These are phyloP conservation scores for Polyplosphaeria fusca DNA, from an alignment of 495 filamentous ascomycete species.

Conservation along the genomic window DNA sequence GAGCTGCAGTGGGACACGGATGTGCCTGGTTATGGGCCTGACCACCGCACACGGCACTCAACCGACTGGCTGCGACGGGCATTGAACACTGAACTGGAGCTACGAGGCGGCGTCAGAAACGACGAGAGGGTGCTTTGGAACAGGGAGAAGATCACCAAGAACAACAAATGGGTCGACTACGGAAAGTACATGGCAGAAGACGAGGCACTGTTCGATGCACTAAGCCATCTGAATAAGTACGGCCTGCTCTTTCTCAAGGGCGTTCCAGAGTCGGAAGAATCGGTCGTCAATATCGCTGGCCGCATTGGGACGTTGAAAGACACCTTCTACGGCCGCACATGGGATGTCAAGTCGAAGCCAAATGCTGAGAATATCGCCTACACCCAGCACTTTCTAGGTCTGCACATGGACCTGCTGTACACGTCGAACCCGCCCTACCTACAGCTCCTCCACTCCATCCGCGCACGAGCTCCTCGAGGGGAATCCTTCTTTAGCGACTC, in stretches of 20 bases:
- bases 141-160: slow-evolving; percentile 38
- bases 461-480: slow-evolving; percentile 71
- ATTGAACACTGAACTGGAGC: slow-evolving; percentile 23
- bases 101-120: slow-evolving; percentile 19
- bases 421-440: slow-evolving; percentile 72
- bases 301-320: slow-evolving; percentile 72
- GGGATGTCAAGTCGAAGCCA: slow-evolving; percentile 77
- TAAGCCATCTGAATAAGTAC: slow-evolving; percentile 52
- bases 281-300: slow-evolving; percentile 63
- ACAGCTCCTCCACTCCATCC: slow-evolving; percentile 82
- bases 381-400: slow-evolving; percentile 70
- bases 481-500: slow-evolving; percentile 79
- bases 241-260: slow-evolving; percentile 72
- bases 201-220: slow-evolving; percentile 50
- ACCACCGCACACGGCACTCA: slow-evolving; percentile 48
- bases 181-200: slow-evolving; percentile 63
- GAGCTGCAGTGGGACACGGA: slow-evolving; percentile 62
- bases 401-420: slow-evolving; percentile 94
- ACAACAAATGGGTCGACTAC: slow-evolving; percentile 58
- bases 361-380: slow-evolving; percentile 88
- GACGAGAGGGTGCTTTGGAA: slow-evolving; percentile 44
- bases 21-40: slow-evolving; percentile 45
- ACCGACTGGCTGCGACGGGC: slow-evolving; percentile 28
- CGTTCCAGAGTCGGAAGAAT: slow-evolving; percentile 61
- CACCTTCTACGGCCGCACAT: slow-evolving; percentile 85